Evolutionary conservation across 306 rosid genomes (phyloP), one percentile per base, ranked within the genome.

Genomic region (Carpinus fangiana): DNA sequence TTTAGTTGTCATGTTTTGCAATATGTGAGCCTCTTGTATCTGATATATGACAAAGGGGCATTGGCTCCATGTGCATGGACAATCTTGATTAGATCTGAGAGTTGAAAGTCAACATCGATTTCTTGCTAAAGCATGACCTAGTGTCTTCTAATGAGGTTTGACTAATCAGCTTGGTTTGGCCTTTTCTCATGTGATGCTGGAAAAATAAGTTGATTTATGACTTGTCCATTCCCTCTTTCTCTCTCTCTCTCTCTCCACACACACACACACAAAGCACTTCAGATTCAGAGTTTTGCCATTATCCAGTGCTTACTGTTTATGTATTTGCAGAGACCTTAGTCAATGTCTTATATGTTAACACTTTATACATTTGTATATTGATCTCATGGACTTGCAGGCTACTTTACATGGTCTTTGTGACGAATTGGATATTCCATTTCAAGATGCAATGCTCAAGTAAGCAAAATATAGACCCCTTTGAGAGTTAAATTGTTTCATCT

Each of bases 391-490:
- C 61, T 71, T 73, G 74, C 85, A 93, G 97, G 89, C 84, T 83
- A 86, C 92, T 13, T 79, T 93, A 26, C 84, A 81, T 3, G 82
- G 89, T 80, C 93, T 93, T 76, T 93, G 96, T 81, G 88, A 89
- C 73, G 92, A 93, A 34, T 82, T 93, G 76, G 86, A 78, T 45
- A 93, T 90, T 82, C 90, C 96, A 79, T 93, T 89, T 76, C 93
- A 89, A 80, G 80, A 86, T 70, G 60, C 85, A 73, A 93, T 93
- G 97, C 91, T 90, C 81, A 86, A 78, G 97, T 90, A 88, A 60
- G 90, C 79, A 83, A 54, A 73, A 71, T 46, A 34, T 71, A 68
- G 56, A 18, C 66, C 76, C 38, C 41, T 66, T 53, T 64, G 73
- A 74, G 77, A 66, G 71, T 60, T 73, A 36, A 45, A 81, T 23